Percentiles rank a stretch among this genome's conserved stretches.
Evolutionary conservation across 139 green algal species (phyloP).

Genomic region (Ettlia oleoabundans): DNA sequence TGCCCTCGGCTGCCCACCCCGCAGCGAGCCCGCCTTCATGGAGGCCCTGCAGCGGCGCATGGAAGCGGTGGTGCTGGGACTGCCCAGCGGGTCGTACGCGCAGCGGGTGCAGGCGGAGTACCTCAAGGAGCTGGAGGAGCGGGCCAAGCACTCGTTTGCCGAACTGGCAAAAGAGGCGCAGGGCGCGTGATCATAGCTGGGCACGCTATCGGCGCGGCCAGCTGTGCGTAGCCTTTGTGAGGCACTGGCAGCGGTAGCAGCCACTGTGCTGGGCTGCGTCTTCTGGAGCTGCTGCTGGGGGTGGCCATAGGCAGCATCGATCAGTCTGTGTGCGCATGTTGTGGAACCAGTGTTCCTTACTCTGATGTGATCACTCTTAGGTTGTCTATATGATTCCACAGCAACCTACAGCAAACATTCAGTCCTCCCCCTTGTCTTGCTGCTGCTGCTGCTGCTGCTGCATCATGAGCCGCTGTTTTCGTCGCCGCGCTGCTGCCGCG

Average conservation of each 20-base stretch:
- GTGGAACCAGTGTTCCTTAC: too few species aligned
- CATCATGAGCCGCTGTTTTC: neutral
- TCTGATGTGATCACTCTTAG: too few species aligned
- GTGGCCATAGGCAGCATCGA: too few species aligned
- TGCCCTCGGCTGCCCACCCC: neutral
- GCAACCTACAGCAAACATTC: too few species aligned
- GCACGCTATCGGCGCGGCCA: neutral
- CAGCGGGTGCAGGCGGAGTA: conserved; percentile 84
- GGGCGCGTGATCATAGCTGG: neutral
- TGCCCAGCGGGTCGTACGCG: conserved; percentile 80
- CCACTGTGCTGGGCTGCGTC: neutral
- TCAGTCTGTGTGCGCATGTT: too few species aligned
- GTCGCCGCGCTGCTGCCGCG: neutral
- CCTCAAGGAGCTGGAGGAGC: conserved; percentile 82
- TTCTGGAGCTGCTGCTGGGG: conserved; percentile 16
- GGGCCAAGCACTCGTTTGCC: conserved; percentile 65
- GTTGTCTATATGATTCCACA: too few species aligned
- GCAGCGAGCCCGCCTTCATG: conserved; percentile 69
- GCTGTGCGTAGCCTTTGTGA: neutral
- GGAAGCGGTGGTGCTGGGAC: conserved; percentile 82
- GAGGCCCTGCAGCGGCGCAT: conserved; percentile 86
- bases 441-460: conserved; percentile 19
- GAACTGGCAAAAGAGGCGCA: conserved; percentile 48
- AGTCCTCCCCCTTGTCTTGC: neutral
- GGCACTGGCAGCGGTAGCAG: neutral